These are phyloP conservation scores for Saturnispora zaruensis DNA, from an alignment of 805 yeast species.

Conservation along the genomic window DNA sequence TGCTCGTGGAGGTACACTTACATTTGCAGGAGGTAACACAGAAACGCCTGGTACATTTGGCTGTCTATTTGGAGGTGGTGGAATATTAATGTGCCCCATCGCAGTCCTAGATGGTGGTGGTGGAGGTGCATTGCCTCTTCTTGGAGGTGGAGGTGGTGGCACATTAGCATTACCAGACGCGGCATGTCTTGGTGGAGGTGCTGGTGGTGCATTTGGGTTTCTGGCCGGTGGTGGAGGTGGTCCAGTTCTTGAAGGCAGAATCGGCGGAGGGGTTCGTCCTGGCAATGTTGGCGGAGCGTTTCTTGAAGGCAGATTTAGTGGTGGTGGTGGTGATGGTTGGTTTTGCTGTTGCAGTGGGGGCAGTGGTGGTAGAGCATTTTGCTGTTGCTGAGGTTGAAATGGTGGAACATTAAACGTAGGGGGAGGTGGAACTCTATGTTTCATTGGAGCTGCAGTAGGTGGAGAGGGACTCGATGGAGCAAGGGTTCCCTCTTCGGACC, in stretches of 20 bases:
- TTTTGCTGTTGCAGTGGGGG: constrained; percentile 5
- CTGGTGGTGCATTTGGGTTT: constrained; percentile 35
- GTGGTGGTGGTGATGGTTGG: constrained; percentile 1
- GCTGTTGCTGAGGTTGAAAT: constrained; percentile 10
- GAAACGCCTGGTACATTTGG: constrained; percentile 16
- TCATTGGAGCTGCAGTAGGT: constrained; percentile 9
- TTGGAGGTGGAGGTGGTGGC: constrained; percentile 20
- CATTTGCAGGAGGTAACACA: constrained; percentile 11
- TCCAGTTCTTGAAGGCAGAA: constrained; percentile 19
- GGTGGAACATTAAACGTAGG: constrained; percentile 10
- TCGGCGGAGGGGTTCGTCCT: constrained; percentile 16
- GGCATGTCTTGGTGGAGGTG: constrained; percentile 33
- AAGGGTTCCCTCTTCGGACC: constrained; percentile 20
- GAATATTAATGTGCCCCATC: constrained; percentile 5
- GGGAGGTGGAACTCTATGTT: constrained; percentile 18
- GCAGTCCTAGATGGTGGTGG: constrained; percentile 17
- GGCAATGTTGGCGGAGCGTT: constrained; percentile 6
- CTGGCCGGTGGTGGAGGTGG: constrained; percentile 28
- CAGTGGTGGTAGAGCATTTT: constrained; percentile 3
- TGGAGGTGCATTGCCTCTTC: constrained; percentile 14
- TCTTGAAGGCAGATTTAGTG: constrained; percentile 2
- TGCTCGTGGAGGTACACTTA: constrained; percentile 18
- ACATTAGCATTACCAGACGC: constrained; percentile 14
- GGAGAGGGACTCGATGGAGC: constrained; percentile 28
- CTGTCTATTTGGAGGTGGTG: constrained; percentile 15